Base-by-base conservation (phyloP, 1,284 basidiomycete species). In the Apiotrichum veenhuisii region DNA sequence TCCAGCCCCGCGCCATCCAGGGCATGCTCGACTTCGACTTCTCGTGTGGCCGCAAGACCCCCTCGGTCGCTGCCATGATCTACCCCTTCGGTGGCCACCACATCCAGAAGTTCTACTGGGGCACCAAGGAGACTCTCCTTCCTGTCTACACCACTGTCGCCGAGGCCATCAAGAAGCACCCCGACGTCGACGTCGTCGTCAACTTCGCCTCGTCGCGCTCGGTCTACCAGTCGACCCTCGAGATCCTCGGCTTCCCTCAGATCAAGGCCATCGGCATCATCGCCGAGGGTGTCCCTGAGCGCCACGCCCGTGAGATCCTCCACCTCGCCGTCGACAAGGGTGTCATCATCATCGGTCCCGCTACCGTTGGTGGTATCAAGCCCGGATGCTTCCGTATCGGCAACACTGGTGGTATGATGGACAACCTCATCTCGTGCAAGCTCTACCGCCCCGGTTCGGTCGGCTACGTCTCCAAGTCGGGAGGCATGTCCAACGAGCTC, bases 21-120 rank as follows among this genome's bases (percentile, higher is more conserved):
- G 95, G 95, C 73, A 98, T 98, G 96, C 88, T 98, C 68, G 95
- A 98, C 84, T 98, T 98, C 70, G 95, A 98, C 83, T 98, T 88
- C 81, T 92, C 91, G 18, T 98, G 96, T 78, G 95, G 95, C 34
- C 90, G 96, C 64, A 79, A 84, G 61, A 84, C 87, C n/a, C 94
- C 95, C 48, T 91, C 88, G 54, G 95, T 98, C 64, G 95, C 95
- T 40, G 95, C 96, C 54, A 98, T 98, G 95, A 97, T 98, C 78
- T 98, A 98, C 79, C 96, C 96, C 74, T 98, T 98, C 80, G 95
- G 95, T 75, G 95, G 95, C 34, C 95, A 98, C 81, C 95, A 98
- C 81, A 96, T 98, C 78, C 95, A 98, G 80, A 98, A 98, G 83
- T 96, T 97, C 84, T 94, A 98, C 84, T 98, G 95, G 95, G 95